Evolutionary conservation across 2,329 filamentous ascomycete species (phyloP), one percentile per base, ranked within the genome.

Genomic region (Aaosphaeria arxii): DNA sequence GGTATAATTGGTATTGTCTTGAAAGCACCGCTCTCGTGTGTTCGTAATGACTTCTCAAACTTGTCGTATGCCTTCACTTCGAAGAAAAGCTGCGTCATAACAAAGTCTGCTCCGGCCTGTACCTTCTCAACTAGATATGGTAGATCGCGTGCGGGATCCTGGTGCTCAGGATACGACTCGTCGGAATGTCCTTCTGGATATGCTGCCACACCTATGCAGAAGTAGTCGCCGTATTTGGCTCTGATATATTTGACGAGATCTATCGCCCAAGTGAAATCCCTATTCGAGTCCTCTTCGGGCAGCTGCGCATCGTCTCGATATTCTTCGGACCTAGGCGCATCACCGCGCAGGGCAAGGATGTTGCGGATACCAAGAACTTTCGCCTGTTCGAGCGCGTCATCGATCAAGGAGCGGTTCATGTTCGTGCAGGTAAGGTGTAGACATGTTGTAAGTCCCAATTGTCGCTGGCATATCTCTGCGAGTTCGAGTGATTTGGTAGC

Each of bases 51-150:
- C 55, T 76, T 80, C 73, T 97, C 92, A 63, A 95, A 97, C 32
- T 77, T 77, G 47, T 85, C 81, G 66, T 95, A 99, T 13, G 89
- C 89, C 4, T 88, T 79, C 28, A 91, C 81, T 65, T 97, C 91
- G 70, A 96, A 99, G 72, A 96, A 97, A 6, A 99, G 79, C 71
- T 99, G 94, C 1, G 94, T 97, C 89, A 99, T 96, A 71, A 99
- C 88, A 66, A 99, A 99, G 72, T 97, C 91, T 44, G 91, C 94
- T 1, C 94, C 94, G 4, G 94, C 94, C 59, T 86, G 79, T 1
- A 87, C 87, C 78, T 99, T 99, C 57, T 96, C 91, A 7, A 95
- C 83, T 46, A 99, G 77, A 62, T 88, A 95, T 1, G 91, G 89
- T 50, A 99, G 73, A 71, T 99, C 94, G 45, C 76, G 74, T 46